Evolutionary conservation across 495 filamentous ascomycete species (phyloP), one percentile per base, ranked within the genome.

Genomic region (Stereocaulon alpinum): DNA sequence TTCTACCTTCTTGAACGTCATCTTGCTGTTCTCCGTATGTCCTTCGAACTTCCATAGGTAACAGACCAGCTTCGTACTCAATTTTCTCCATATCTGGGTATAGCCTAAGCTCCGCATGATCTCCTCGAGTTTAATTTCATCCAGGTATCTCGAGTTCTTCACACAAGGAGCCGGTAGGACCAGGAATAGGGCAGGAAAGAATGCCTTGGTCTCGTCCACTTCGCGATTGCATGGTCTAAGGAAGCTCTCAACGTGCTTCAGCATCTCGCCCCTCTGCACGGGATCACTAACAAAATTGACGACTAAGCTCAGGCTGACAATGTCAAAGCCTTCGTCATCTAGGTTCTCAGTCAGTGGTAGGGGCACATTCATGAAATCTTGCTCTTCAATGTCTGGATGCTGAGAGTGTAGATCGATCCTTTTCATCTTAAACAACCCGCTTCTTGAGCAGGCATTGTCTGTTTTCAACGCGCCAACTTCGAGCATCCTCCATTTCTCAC

Each of bases 351-450:
- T 65, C 9, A 53, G 56, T 0, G 92, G 92, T 18, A 93, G 71
- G 7, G 91, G 87, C 40, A 89, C 77, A 67, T 88, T 73, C 91
- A 99, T 97, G 66, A 99, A 97, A 71, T 99, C 89, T 67, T 97
- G 91, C 68, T 89, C 78, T 60, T 81, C 64, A 60, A 99, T 97
- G 2, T 82, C 83, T 0, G 84, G 76, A 55, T 84, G 83, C 63
- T 92, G 89, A 53, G 89, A 90, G 72, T 91, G 85, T 44, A 99
- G 74, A 71, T 99, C 93, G 68, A 99, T 97, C 55, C 91, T 79
- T 56, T 84, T 83, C 44, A 96, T 81, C 49, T 86, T 79, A 67
- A 96, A 86, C 44, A 79, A 61, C 2, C 71, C 70, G 49, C 84
- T 86, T 64, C 77, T 80, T 0, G 91, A 89, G 69, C 90, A 94